phyloP scores from a whole-genome alignment of 169 alveolate species.

The Babesia ovis region DNA sequence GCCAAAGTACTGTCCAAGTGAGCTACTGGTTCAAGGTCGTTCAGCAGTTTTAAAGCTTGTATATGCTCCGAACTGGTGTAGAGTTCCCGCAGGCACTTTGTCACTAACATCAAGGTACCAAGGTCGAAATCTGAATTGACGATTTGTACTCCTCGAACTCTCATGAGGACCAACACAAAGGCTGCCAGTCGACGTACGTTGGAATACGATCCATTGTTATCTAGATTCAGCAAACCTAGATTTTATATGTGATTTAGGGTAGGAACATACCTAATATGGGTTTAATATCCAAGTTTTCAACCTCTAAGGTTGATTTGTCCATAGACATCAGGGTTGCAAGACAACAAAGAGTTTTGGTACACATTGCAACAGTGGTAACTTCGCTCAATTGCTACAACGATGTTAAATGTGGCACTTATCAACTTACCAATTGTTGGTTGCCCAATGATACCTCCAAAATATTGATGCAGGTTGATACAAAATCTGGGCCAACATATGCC shows the following conservation, averaged over 20 bases:
- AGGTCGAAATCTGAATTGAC: neutral
- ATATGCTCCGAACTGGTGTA: neutral
- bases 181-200: neutral
- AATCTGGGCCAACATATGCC: neutral
- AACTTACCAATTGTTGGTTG: neutral
- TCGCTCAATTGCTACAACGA: neutral
- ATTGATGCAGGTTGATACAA: neutral
- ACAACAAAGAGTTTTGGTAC: neutral
- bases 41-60: neutral
- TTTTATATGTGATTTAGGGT: neutral
- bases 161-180: neutral
- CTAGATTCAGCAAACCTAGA: neutral
- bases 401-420: neutral
- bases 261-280: conserved; percentile 18
- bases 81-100: neutral
- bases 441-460: neutral
- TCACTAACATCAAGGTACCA: neutral
- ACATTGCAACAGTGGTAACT: neutral
- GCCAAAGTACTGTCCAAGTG: neutral
- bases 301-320: neutral
- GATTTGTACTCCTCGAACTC: neutral
- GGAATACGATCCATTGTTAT: neutral
- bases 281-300: neutral
- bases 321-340: neutral
- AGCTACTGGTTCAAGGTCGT: neutral